phyloP scores from a whole-genome alignment of 2,329 filamentous ascomycete genomes.

The Ilyonectria mors-panacis region DNA sequence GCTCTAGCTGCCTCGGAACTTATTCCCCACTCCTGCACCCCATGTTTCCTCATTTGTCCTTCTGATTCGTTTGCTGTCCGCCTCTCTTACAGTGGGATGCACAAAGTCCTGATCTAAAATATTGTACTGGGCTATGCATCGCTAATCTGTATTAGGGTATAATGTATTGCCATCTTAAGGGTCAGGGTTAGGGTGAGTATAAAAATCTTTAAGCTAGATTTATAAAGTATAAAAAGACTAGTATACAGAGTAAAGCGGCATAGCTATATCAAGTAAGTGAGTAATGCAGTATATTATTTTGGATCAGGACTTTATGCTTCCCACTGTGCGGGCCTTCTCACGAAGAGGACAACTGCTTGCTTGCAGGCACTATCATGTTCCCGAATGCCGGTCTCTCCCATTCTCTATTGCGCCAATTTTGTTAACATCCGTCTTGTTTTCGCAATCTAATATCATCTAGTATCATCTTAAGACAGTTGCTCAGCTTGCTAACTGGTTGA shows the following conservation, averaged over 20 bases:
- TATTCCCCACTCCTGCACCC: neutral
- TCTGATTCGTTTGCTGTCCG: neutral
- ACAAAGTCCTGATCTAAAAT: too few relatives aligned
- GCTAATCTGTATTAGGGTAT: too few relatives aligned
- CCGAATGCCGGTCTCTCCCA: neutral
- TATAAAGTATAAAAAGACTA: too few relatives aligned
- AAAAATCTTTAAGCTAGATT: too few relatives aligned
- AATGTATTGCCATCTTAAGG: too few relatives aligned
- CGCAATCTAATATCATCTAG: neutral
- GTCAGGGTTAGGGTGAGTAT: too few relatives aligned
- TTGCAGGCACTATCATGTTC: neutral
- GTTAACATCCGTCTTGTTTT: neutral
- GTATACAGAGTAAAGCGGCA: too few relatives aligned
- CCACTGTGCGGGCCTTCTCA: neutral
- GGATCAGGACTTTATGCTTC: too few relatives aligned
- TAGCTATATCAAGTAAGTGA: too few relatives aligned
- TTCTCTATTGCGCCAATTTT: neutral
- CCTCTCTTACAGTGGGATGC: too few relatives aligned
- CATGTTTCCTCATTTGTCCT: neutral
- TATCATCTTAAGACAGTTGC: neutral
- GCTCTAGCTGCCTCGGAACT: neutral
- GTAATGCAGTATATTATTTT: too few relatives aligned
- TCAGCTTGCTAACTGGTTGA: neutral
- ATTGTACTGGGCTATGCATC: too few relatives aligned
- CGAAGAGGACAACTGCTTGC: neutral